Evolutionary conservation across 2,329 filamentous ascomycete species (phyloP).

Genomic region (Geosmithia morbida): DNA sequence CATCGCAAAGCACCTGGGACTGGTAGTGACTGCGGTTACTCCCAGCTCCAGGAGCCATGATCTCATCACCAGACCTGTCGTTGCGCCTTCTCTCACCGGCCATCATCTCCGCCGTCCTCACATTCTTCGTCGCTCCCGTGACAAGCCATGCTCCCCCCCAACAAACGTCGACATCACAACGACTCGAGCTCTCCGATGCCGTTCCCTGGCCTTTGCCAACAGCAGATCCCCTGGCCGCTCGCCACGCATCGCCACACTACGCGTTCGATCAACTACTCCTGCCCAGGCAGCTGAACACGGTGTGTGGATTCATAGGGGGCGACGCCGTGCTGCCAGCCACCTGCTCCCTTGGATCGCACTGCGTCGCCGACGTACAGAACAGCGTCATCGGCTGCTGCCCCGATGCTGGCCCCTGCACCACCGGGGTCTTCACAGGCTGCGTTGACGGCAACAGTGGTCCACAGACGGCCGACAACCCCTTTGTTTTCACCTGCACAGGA

Average conservation of each 20-base stretch:
- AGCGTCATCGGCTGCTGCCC: conserved; percentile 43
- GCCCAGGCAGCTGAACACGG: conserved; percentile 32
- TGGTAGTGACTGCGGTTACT: background rate
- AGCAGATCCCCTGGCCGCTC: conserved; percentile 7
- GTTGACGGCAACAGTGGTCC: conserved; percentile 35
- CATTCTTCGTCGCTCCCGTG: conserved; percentile 13
- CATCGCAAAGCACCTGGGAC: background rate
- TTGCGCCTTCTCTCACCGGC: conserved; percentile 19
- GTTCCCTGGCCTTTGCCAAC: conserved; percentile 19
- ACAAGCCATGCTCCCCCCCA: conserved; percentile 23
- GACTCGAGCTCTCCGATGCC: conserved; percentile 20
- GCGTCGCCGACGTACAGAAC: conserved; percentile 34
- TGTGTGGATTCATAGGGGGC: conserved; percentile 44
- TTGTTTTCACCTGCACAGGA: conserved; percentile 39
- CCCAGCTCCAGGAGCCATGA: background rate
- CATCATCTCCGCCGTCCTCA: conserved; percentile 16
- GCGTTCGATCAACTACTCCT: conserved; percentile 13
- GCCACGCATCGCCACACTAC: conserved; percentile 13
- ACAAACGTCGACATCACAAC: conserved; percentile 21
- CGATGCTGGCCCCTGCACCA: conserved; percentile 31
- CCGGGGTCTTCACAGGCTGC: conserved; percentile 42
- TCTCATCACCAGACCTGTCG: conserved; percentile 8
- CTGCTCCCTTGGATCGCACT: conserved; percentile 42
- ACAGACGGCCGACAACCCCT: conserved; percentile 37
- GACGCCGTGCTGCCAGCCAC: conserved; percentile 37